Evolutionary conservation across 371 early-diverging fungal genomes (phyloP).

Genomic region (Lichtheimia corymbifera): DNA sequence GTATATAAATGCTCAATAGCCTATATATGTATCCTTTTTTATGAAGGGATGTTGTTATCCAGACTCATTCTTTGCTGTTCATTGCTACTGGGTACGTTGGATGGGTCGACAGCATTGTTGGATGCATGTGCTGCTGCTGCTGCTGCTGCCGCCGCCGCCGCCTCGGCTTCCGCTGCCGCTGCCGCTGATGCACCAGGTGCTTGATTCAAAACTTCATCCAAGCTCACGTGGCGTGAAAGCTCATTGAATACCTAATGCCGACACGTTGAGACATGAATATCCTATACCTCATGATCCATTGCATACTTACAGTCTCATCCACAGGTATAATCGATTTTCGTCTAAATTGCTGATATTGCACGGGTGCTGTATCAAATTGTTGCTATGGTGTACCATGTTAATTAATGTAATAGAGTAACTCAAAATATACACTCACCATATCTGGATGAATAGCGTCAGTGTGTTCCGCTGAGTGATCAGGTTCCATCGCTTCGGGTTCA

Average conservation of each 20-base stretch:
- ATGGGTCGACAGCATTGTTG: not conserved
- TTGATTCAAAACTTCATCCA: conserved; percentile 79
- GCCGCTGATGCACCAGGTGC: conserved; percentile 39
- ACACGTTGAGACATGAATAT: not conserved
- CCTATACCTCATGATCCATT: not conserved
- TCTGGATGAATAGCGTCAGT: conserved; percentile 48
- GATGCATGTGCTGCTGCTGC: conserved; percentile 1
- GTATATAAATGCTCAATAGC: too few species aligned
- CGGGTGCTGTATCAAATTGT: conserved; percentile 67
- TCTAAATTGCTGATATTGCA: conserved; percentile 75
- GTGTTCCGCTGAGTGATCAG: conserved; percentile 22
- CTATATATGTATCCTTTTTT: not conserved
- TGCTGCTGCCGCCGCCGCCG: not conserved
- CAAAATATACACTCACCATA: conserved; percentile 31
- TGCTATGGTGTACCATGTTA: conserved; percentile 32
- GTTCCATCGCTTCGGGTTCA: conserved; percentile 21
- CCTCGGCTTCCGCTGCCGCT: conserved; percentile 4
- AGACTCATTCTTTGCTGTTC: conserved; percentile 7
- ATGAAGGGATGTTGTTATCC: conserved; percentile 6
- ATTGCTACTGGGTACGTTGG: not conserved
- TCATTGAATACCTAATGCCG: conserved; percentile 65
- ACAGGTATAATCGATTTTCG: conserved; percentile 93
- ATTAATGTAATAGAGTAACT: not conserved
- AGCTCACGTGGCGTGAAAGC: conserved; percentile 79
- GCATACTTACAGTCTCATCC: conserved; percentile 63